Evolutionary conservation across 2,329 filamentous ascomycete species (phyloP), one percentile per base, ranked within the genome.

Genomic region (Trichoderma afroharzianum): DNA sequence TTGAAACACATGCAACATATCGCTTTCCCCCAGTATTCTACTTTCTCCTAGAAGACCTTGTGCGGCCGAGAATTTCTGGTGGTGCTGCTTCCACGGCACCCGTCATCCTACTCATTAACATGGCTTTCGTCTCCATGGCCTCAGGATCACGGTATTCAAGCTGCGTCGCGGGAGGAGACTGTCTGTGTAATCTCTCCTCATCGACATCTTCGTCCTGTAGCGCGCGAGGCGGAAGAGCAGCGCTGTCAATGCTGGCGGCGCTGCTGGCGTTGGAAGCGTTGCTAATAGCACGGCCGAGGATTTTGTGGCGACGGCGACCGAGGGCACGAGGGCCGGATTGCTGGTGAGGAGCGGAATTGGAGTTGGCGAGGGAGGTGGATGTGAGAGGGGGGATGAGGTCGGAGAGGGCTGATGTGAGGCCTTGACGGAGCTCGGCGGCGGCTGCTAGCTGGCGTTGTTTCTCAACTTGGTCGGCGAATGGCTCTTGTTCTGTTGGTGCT

Each of bases 211-310:
- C 74, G 9, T 77, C 76, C 6, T 68, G 69, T 15, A 57, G 73
- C 21, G 63, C 74, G 62, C 68, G 50, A 18, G 71, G 55, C 14
- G 59, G 68, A 30, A 33, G 24, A 32, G 68, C 68, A 2, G 68
- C 61, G 32, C 64, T 50, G 32, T 66, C 67, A 50, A 63, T 53
- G 68, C 85, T 85, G 58, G 79, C 82, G n/a, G 76, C 77, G 67
- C 80, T 85, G 68, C 86, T 88, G 6, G 82, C 81, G 1, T 84
- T 84, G 3, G 88, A 90, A 3, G 83, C 83, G 75, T 89, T 90
- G 79, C 87, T 89, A 32, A 87, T 79, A 3, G 87, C 88, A 12
- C 88, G 86, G 6, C 88, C 88, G 3, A 90, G 80, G 70, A 90
- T 86, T 68, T 85, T 82, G 12, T 87, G 85, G 67, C 83, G 82